Evolutionary conservation across 306 rosid species (phyloP).

Genomic region (Pterocarpus macrocarpus): DNA sequence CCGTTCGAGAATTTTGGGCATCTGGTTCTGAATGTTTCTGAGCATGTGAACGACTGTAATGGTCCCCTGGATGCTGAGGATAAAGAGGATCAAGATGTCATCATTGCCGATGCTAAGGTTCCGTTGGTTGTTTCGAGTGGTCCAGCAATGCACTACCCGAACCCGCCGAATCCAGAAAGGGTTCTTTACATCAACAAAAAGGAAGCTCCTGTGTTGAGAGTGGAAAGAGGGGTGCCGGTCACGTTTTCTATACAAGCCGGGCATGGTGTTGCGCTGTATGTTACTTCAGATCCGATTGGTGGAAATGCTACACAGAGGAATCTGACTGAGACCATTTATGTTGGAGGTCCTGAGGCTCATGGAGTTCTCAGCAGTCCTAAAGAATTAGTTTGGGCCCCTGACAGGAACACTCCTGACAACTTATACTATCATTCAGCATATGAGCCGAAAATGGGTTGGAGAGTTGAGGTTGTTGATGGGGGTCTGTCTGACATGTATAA

Average conservation of each 20-base stretch:
- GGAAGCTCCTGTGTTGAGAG: constrained; percentile 88
- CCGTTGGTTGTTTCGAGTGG: constrained; percentile 71
- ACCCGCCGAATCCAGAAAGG: constrained; percentile 86
- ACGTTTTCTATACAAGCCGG: constrained; percentile 89
- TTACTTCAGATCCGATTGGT: constrained; percentile 87
- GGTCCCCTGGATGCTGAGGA: constrained; percentile 87
- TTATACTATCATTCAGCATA: constrained; percentile 81
- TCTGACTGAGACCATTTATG: constrained; percentile 76
- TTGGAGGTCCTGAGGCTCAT: constrained; percentile 82
- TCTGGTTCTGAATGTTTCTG: constrained; percentile 73
- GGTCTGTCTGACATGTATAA: constrained; percentile 94
- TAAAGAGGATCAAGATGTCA: constrained; percentile 88
- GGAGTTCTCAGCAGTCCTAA: constrained; percentile 91
- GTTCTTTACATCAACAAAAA: constrained; percentile 89
- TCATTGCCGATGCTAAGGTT: constrained; percentile 77
- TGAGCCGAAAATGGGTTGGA: constrained; percentile 93
- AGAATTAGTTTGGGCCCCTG: constrained; percentile 81
- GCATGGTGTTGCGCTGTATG: constrained; percentile 81
- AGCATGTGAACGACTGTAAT: constrained; percentile 69
- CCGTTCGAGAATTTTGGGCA: constrained; percentile 60
- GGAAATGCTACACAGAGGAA: constrained; percentile 90
- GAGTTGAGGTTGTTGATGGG: constrained; percentile 91
- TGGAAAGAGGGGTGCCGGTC: constrained; percentile 91
- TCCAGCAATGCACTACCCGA: constrained; percentile 73
- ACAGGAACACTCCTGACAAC: constrained; percentile 83